Evolutionary conservation across 345 rosid genomes (phyloP).

Genomic region (Leavenworthia alabamica): DNA sequence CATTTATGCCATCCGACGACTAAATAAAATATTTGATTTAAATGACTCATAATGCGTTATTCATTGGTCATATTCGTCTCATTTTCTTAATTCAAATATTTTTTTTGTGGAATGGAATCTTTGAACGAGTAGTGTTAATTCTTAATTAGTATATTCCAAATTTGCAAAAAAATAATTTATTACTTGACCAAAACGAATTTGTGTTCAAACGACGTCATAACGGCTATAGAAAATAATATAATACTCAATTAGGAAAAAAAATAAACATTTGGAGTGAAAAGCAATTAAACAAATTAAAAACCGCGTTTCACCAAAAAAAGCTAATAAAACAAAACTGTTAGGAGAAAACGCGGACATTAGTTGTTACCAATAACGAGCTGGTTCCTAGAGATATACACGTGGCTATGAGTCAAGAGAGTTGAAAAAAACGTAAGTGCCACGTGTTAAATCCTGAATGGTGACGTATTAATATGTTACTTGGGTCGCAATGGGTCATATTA

Average conservation of each 20-base stretch:
- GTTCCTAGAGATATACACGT: constrained; percentile 31
- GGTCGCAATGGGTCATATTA: constrained; percentile 10
- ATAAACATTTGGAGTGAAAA: neutral
- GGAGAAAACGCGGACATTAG: neutral
- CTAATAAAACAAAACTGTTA: neutral
- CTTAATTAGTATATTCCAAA: neutral
- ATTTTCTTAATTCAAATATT: neutral
- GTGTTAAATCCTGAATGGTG: constrained; percentile 17
- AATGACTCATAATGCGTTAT: neutral
- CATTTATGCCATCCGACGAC: constrained; percentile 14
- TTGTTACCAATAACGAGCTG: constrained; percentile 1
- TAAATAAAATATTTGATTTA: neutral
- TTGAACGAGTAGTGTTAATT: neutral
- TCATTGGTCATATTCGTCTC: constrained; percentile 3
- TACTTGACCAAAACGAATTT: constrained; percentile 1
- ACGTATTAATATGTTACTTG: constrained; percentile 40
- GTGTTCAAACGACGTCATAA: neutral
- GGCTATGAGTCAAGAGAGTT: constrained; percentile 8
- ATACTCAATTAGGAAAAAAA: neutral
- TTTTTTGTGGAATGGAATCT: constrained; percentile 9
- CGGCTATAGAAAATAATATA: neutral
- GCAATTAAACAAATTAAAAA: neutral
- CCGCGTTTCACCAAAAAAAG: neutral
- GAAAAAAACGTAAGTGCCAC: constrained; percentile 16
- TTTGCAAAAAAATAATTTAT: neutral